Base-by-base conservation (phyloP, 305 asterid species). In the Fraxinus floribunda region DNA sequence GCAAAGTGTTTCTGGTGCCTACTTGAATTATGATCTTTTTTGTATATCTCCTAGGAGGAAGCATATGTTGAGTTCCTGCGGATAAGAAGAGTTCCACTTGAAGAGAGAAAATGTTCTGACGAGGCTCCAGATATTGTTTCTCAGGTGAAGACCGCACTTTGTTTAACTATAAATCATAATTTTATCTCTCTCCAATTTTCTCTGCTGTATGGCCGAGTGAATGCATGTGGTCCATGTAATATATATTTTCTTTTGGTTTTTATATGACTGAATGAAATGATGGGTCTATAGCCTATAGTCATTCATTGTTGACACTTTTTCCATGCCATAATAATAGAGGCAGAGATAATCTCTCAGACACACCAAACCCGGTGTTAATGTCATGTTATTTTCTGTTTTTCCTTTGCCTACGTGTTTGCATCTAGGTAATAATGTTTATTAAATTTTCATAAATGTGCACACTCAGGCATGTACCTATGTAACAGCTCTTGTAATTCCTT, bases 41-140 rank as follows among this genome's bases (percentile, higher is more conserved):
- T 81, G 34, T 79, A 76, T 75, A 35, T 77, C 36, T 68, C 79
- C 78, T 83, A 95, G 99, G 98, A 94, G 91, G 98, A 91, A 88
- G 97, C 97, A 73, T 94, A 96, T 78, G 89, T 96, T 49, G 97
- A 93, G 84, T 93, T 90, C 88, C 93, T 96, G 55, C 88, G 91
- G 49, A 84, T 88, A 82, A 87, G 93, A 88, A 89, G 92, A 71
- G 90, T 91, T 87, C 98, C 97, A 70, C 90, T 94, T 71, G 93
- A 87, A 84, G 97, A 91, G 91, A 90, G 94, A 85, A 66, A 88
- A 86, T 86, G 90, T 55, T 80, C 90, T 20, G 90, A 89, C 68
- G 94, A 89, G 79, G 93, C 83, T 85, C 89, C 89, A 78, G 97
- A 96, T 89, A 81, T 93, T 83, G 88, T 94, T 78, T 86, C 96